Conservation (phyloP, 2,329 filamentous ascomycete genomes). For the Cytospora leucostoma region DNA sequence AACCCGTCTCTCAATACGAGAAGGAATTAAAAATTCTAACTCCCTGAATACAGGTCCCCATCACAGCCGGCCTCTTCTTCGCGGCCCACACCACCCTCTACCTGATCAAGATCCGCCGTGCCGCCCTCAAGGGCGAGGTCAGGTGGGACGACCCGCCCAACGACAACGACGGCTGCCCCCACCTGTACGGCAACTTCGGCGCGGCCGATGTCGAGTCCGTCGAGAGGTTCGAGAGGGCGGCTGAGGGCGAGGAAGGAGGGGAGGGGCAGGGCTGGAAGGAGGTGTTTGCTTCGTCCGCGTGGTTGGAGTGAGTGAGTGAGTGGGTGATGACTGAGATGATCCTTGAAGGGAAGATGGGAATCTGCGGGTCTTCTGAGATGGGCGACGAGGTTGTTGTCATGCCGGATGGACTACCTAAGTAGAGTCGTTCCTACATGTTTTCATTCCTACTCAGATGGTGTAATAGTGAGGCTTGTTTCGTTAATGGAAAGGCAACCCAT, state of each 20-base stretch:
- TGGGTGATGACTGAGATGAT: conserved; percentile 1
- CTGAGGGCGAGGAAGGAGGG: conserved; percentile 42
- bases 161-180: conserved; percentile 53
- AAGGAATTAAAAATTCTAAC: no score
- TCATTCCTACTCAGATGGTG: not conserved
- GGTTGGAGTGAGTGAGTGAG: conserved; percentile 42
- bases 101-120: conserved; percentile 56
- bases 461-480: not conserved
- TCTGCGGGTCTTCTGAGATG: not conserved
- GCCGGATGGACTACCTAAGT: not conserved
- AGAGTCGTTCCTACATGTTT: not conserved
- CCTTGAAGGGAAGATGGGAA: not conserved
- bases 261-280: conserved; percentile 47
- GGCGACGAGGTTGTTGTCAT: not conserved
- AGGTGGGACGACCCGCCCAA: conserved; percentile 54
- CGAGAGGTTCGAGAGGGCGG: conserved; percentile 47
- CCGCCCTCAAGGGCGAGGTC: conserved; percentile 44
- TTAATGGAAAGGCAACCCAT: not conserved
- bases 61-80: conserved; percentile 50
- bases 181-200: conserved; percentile 62
- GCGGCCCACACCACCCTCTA: conserved; percentile 42
- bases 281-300: conserved; percentile 42
- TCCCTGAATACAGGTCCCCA: conserved; percentile 47
- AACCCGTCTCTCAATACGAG: no score
- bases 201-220: conserved; percentile 50